These are phyloP conservation scores for Circinella minor DNA, from an alignment of 371 early-diverging fungal species.

Conservation along the genomic window DNA sequence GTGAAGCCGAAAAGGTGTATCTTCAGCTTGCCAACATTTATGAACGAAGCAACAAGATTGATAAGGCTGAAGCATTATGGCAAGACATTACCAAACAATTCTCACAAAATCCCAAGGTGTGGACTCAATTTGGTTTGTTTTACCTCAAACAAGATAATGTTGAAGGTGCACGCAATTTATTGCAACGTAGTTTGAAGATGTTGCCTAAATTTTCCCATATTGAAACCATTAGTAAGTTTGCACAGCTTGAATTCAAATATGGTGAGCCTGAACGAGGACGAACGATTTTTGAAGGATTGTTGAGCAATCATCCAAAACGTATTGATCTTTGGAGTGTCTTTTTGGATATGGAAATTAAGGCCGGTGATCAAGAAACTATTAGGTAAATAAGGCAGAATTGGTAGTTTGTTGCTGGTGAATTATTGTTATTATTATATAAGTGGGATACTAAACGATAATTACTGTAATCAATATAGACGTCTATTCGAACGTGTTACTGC, in stretches of 20 bases:
- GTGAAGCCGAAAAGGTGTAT: constrained; percentile 89
- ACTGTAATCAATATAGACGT: constrained; percentile 31
- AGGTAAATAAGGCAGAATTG: constrained; percentile 48
- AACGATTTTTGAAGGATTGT: constrained; percentile 93
- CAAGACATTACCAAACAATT: constrained; percentile 84
- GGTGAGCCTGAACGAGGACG: constrained; percentile 95
- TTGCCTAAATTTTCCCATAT: constrained; percentile 91
- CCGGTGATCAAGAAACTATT: constrained; percentile 66
- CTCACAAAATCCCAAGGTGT: constrained; percentile 85
- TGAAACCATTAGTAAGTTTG: constrained; percentile 90
- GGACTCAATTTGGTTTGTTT: constrained; percentile 85
- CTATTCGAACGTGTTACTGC: constrained; percentile 89
- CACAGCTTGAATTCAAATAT: constrained; percentile 92
- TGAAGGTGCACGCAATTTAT: constrained; percentile 79
- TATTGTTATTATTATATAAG: not conserved
- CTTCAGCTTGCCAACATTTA: constrained; percentile 88
- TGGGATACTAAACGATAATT: too few relatives aligned
- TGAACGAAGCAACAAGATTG: constrained; percentile 78
- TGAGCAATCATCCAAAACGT: constrained; percentile 91
- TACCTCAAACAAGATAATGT: constrained; percentile 71
- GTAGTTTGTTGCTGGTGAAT: too few relatives aligned
- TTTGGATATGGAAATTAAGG: constrained; percentile 91
- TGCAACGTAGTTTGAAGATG: constrained; percentile 78
- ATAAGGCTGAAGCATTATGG: constrained; percentile 79
- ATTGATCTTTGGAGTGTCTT: constrained; percentile 95